phyloP scores from a whole-genome alignment of 441 rosid species.

The Codiaeum variegatum region DNA sequence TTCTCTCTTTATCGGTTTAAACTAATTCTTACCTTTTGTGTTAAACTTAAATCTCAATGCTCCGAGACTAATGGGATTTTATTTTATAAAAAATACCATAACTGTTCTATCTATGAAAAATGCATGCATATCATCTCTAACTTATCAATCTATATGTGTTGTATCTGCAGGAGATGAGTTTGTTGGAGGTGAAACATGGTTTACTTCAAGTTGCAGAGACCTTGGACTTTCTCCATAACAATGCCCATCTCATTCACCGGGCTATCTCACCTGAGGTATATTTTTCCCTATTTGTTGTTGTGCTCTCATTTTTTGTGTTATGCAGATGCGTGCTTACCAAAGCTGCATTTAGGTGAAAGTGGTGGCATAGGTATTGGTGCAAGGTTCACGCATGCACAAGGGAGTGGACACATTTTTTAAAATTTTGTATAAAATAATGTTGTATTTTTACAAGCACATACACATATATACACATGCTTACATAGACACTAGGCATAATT shows the following conservation, averaged over 20 bases:
- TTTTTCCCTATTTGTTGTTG: constrained; percentile 3
- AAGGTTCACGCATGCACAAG: neutral
- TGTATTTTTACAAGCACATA: neutral
- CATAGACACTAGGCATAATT: neutral
- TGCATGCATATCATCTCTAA: neutral
- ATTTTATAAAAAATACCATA: neutral
- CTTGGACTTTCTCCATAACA: constrained; percentile 89
- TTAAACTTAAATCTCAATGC: neutral
- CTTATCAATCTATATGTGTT: neutral
- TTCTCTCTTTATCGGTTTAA: neutral
- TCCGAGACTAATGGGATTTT: neutral
- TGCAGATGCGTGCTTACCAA: neutral
- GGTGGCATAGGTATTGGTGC: neutral
- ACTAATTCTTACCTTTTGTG: neutral
- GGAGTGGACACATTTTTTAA: neutral
- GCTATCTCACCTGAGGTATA: constrained; percentile 86
- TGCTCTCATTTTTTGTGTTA: neutral
- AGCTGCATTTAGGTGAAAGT: neutral
- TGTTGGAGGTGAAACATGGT: constrained; percentile 97
- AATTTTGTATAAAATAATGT: neutral
- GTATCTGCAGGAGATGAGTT: constrained; percentile 71
- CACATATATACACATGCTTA: too few relatives aligned
- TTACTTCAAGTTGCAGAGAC: constrained; percentile 88
- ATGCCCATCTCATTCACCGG: constrained; percentile 80
- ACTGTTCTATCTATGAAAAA: neutral